These are phyloP conservation scores for Graphiopsis chlorocephala DNA, from an alignment of 2,329 filamentous ascomycete species.

Conservation along the genomic window DNA sequence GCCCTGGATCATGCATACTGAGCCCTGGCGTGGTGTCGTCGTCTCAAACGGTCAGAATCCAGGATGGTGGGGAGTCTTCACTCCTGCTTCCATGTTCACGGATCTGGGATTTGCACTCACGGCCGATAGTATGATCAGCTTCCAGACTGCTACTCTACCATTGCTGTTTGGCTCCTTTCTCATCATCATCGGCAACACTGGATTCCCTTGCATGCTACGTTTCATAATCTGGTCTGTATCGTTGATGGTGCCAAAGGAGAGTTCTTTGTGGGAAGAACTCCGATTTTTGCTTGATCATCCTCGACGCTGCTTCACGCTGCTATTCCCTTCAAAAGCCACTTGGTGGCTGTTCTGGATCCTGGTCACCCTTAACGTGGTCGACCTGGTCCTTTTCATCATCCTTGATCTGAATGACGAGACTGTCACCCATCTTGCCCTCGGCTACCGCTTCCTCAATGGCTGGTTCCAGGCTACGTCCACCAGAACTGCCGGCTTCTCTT, in stretches of 20 bases:
- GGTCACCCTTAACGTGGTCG: slow-evolving; percentile 74
- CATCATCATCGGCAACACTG: slow-evolving; percentile 92
- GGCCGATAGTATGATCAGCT: slow-evolving; percentile 89
- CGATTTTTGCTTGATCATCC: slow-evolving; percentile 91
- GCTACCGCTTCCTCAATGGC: slow-evolving; percentile 77
- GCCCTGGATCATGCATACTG: slow-evolving; percentile 72
- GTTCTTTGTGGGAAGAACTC: slow-evolving; percentile 82
- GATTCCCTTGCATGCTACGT: slow-evolving; percentile 89
- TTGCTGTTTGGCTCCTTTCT: slow-evolving; percentile 78
- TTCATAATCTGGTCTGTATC: slow-evolving; percentile 85
- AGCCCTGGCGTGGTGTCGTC: slow-evolving; percentile 65
- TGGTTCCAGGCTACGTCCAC: slow-evolving; percentile 89
- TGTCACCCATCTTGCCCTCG: slow-evolving; percentile 66
- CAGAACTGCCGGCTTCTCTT: slow-evolving; percentile 84
- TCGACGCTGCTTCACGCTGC: slow-evolving; percentile 88
- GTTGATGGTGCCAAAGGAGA: slow-evolving; percentile 61
- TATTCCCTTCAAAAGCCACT: slow-evolving; percentile 85
- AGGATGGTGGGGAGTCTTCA: slow-evolving; percentile 91
- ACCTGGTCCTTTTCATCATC: slow-evolving; percentile 87
- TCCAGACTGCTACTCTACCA: slow-evolving; percentile 71
- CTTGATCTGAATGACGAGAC: slow-evolving; percentile 75
- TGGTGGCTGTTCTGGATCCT: slow-evolving; percentile 96
- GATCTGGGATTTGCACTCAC: slow-evolving; percentile 93
- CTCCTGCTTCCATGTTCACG: slow-evolving; percentile 82
- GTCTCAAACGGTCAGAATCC: slow-evolving; percentile 59